Conservation (phyloP, 768 basidiomycete species). For the Xerocomellus amylosporus region DNA sequence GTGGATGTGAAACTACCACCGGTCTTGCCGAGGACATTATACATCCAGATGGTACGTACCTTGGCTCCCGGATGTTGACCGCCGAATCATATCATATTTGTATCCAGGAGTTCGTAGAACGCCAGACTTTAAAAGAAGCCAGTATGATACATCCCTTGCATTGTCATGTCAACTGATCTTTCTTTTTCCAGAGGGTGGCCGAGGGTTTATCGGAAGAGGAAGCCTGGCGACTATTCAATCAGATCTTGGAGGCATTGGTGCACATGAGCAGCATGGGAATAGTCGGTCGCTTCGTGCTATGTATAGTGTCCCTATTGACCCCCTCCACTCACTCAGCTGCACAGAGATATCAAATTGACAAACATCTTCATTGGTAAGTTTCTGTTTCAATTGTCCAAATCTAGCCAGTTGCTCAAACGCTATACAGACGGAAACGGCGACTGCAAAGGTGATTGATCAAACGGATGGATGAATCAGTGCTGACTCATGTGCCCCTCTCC, state of each 20-base stretch:
- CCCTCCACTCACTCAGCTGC: conserved; percentile 48
- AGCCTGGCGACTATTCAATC: conserved; percentile 86
- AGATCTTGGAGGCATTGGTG: conserved; percentile 84
- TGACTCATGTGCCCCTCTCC: background rate
- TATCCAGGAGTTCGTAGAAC: conserved; percentile 80
- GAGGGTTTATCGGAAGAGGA: conserved; percentile 83
- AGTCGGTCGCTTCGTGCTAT: conserved; percentile 40
- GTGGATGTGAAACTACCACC: conserved; percentile 28
- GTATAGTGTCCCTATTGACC: conserved; percentile 4
- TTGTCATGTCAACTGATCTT: background rate
- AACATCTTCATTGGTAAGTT: conserved; percentile 89
- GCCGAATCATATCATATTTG: background rate
- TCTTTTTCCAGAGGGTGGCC: conserved; percentile 55
- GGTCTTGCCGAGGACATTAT: conserved; percentile 57
- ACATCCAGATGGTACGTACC: conserved; percentile 87
- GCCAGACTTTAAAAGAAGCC: conserved; percentile 87
- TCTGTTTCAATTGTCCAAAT: background rate
- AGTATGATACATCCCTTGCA: background rate
- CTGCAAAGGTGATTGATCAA: conserved; percentile 57
- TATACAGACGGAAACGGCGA: conserved; percentile 72
- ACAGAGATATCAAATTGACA: conserved; percentile 87
- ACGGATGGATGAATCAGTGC: background rate
- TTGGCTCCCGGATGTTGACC: background rate
- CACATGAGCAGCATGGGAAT: conserved; percentile 91
- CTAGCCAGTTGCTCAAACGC: background rate